Base-by-base conservation (phyloP, 2,329 filamentous ascomycete genomes). In the Aspergillus melleus region DNA sequence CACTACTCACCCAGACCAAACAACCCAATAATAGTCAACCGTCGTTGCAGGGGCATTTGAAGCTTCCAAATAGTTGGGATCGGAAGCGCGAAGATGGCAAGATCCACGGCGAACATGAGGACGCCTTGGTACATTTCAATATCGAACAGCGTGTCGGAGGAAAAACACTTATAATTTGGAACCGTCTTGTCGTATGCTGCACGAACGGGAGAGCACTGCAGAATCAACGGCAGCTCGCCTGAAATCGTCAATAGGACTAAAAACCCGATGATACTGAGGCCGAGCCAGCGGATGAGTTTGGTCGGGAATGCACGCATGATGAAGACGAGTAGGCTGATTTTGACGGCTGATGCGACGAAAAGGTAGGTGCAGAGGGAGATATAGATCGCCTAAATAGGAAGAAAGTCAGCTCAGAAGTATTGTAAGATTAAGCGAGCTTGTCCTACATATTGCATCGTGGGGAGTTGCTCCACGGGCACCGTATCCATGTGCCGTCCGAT, bases 221-320 rank as follows among this genome's bases (percentile, higher is more conserved):
- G 51, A 12, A 58, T 57, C 32, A 65, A 30, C 6, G 63, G 54
- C 2, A 65, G 39, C 6, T 60, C 52, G 5, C 63, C 63, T 14
- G 64, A 62, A 29, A 64, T 56, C 5, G 64, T 65, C 10, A 65
- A 55, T 8, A 47, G 12, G 6, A 49, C 52, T 16, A 66, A 32
- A 11, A 66, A 64, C n/a, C 26, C 52, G n/a, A 65, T 52, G 5
- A 64, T 59, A 12, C 42, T 50, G 14, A 24, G 29, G 9, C 64
- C 63, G 9, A 46, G 32, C 9, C n/a, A 36, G 8, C 20, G 55
- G 42, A 65, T 55, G 36, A 39, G 54, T 29, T 46, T 52, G 6
- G 55, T 60, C 8, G 64, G 63, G 22, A 66, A 66, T 11, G 64
- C 29, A 8, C 64, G 61, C 61, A 65, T 60, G 53, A 66, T 65